phyloP scores from a whole-genome alignment of 371 early-diverging fungal species.

The Lichtheimia ramosa region DNA sequence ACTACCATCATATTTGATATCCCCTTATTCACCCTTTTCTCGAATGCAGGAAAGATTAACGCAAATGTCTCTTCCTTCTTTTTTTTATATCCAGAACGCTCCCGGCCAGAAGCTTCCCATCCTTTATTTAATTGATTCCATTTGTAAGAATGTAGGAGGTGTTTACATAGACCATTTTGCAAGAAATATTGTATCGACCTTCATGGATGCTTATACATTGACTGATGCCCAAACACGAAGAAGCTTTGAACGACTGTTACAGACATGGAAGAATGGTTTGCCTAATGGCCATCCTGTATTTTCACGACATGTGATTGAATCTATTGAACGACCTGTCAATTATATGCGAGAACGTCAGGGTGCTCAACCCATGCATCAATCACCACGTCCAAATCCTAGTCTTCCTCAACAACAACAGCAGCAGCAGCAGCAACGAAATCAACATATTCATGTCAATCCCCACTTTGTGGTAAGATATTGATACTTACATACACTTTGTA shows the following conservation, averaged over 20 bases:
- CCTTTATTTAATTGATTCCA: constrained; percentile 91
- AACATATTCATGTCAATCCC: constrained; percentile 63
- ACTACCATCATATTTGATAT: background rate
- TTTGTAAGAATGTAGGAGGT: constrained; percentile 87
- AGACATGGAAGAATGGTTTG: constrained; percentile 81
- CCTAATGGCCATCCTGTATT: constrained; percentile 65
- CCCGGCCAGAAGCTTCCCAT: constrained; percentile 82
- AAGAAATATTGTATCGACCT: constrained; percentile 67
- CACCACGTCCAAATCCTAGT: background rate
- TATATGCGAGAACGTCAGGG: constrained; percentile 39
- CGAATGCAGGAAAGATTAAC: constrained; percentile 2
- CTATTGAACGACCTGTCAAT: constrained; percentile 56
- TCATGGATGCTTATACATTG: constrained; percentile 71
- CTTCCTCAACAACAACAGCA: constrained; percentile 14
- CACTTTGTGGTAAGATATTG: constrained; percentile 54
- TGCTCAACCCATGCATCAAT: constrained; percentile 4
- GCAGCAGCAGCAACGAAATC: constrained; percentile 1
- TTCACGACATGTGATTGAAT: constrained; percentile 50
- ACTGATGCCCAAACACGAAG: constrained; percentile 61
- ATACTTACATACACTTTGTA: background rate
- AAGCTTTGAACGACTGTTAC: constrained; percentile 74
- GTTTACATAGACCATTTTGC: constrained; percentile 72
- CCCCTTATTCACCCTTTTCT: constrained; percentile 6
- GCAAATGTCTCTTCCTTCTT: background rate
- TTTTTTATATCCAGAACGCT: constrained; percentile 56